A percentile compares a stretch with the other conserved stretches of the same genome.
Conservation (phyloP, 2,329 filamentous ascomycete species). For the Trichoderma sp. region DNA sequence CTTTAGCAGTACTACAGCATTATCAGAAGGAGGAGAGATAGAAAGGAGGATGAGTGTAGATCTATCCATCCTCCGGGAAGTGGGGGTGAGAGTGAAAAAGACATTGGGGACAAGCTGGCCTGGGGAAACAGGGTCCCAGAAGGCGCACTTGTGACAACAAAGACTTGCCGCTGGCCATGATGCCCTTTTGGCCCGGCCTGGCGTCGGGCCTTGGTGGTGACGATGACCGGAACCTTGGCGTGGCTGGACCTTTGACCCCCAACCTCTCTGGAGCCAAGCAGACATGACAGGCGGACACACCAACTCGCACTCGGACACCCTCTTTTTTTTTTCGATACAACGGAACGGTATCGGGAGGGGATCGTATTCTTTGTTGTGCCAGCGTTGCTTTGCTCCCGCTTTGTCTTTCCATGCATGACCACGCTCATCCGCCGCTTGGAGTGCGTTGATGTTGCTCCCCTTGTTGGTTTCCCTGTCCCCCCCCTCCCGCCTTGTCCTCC, state of each 20-base stretch:
- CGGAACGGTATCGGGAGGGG: too few relatives aligned
- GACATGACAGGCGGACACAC: background rate
- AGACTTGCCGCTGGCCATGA: slow-evolving; percentile 14
- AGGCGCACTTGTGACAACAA: background rate
- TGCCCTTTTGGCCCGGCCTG: slow-evolving; percentile 8
- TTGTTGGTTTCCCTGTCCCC: background rate
- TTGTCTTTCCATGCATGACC: slow-evolving; percentile 22
- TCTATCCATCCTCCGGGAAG: background rate
- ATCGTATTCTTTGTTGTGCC: too few relatives aligned
- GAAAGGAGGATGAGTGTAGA: background rate
- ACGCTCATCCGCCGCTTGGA: background rate
- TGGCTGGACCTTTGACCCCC: slow-evolving; percentile 1
- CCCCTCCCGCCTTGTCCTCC: background rate
- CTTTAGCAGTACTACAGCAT: too few relatives aligned
- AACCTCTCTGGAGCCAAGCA: slow-evolving; percentile 12
- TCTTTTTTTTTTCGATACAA: too few relatives aligned
- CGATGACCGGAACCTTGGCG: background rate
- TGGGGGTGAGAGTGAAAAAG: too few relatives aligned
- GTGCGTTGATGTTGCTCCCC: slow-evolving; percentile 9
- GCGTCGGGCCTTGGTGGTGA: slow-evolving; percentile 20
- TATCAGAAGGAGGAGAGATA: background rate
- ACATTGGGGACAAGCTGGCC: background rate
- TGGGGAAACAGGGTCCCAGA: background rate
- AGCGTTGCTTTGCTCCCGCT: too few relatives aligned
- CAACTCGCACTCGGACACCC: too few relatives aligned